Evolutionary conservation across 768 basidiomycete genomes (phyloP).

Genomic region (Pisolithus albus): DNA sequence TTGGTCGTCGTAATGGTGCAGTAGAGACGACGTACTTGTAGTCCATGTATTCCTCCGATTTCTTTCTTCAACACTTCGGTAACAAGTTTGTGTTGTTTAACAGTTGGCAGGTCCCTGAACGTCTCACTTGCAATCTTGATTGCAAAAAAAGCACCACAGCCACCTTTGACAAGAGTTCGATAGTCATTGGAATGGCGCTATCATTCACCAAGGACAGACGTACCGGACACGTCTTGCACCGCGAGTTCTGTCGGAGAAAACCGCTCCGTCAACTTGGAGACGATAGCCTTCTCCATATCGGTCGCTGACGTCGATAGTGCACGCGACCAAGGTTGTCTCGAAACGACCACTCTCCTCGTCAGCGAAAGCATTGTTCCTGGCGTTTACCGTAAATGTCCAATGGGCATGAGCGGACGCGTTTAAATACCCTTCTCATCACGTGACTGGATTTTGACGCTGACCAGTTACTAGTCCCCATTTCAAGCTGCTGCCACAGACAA

Average conservation of each 20-base stretch:
- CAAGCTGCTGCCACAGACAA: background rate
- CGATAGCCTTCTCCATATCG: slow-evolving; percentile 48
- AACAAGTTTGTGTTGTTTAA: slow-evolving; percentile 93
- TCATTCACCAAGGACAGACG: slow-evolving; percentile 14
- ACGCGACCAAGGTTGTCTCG: slow-evolving; percentile 25
- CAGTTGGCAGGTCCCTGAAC: slow-evolving; percentile 78
- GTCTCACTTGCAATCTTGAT: slow-evolving; percentile 79
- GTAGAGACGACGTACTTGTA: slow-evolving; percentile 60
- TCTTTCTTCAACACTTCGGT: slow-evolving; percentile 82
- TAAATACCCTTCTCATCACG: background rate
- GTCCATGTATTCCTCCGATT: slow-evolving; percentile 85
- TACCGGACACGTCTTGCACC: slow-evolving; percentile 95
- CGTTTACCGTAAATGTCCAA: background rate
- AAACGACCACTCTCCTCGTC: slow-evolving; percentile 28
- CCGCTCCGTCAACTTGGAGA: slow-evolving; percentile 61
- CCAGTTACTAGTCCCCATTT: too few relatives aligned
- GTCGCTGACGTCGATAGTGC: slow-evolving; percentile 17
- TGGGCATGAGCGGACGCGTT: too few relatives aligned
- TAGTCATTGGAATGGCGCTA: background rate
- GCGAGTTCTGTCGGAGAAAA: slow-evolving; percentile 77
- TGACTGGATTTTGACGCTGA: background rate
- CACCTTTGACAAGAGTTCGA: slow-evolving; percentile 46
- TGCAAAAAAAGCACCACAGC: slow-evolving; percentile 96
- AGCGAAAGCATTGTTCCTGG: slow-evolving; percentile 28
- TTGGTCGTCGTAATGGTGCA: slow-evolving; percentile 3